These are phyloP conservation scores for Lachancea mirantina DNA, from an alignment of 805 yeast genomes.

Conservation along the genomic window DNA sequence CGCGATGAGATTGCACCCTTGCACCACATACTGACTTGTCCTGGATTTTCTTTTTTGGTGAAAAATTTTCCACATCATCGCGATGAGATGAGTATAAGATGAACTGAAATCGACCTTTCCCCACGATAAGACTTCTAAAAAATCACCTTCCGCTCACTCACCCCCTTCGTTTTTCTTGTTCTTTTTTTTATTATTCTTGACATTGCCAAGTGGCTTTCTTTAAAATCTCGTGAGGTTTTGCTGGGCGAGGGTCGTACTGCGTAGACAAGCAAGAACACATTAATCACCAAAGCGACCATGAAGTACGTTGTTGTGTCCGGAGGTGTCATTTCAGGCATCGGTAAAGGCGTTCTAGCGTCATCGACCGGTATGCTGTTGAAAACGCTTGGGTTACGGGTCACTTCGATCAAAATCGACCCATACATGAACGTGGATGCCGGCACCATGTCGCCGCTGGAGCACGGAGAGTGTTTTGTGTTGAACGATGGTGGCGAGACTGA, in stretches of 20 bases:
- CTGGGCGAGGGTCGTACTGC: neutral
- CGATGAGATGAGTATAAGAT: conserved; percentile 5
- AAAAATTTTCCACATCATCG: conserved; percentile 4
- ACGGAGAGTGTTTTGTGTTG: conserved; percentile 96
- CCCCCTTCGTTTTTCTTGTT: conserved; percentile 12
- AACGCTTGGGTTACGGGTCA: conserved; percentile 89
- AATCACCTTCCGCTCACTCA: conserved; percentile 7
- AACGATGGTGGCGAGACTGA: conserved; percentile 99
- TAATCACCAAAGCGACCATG: too few relatives aligned
- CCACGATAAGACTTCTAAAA: too few relatives aligned
- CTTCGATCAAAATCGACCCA: conserved; percentile 97
- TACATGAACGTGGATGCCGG: conserved; percentile 99
- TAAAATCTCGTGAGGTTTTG: too few relatives aligned
- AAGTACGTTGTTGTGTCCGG: conserved; percentile 99
- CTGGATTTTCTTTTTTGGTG: conserved; percentile 1
- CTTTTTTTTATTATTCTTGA: conserved; percentile 1
- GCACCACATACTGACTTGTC: neutral
- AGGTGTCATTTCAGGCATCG: conserved; percentile 99
- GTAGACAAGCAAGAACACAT: too few relatives aligned
- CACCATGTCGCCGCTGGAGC: conserved; percentile 98
- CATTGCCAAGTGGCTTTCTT: too few relatives aligned
- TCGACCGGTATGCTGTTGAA: conserved; percentile 93
- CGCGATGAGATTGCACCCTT: conserved; percentile 8
- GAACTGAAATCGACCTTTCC: conserved; percentile 2
- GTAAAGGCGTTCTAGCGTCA: conserved; percentile 97